Percentiles rank a stretch among this genome's conserved stretches.
Evolutionary conservation across 2,329 filamentous ascomycete species (phyloP).

Genomic region (Mycocentrospora acerina): DNA sequence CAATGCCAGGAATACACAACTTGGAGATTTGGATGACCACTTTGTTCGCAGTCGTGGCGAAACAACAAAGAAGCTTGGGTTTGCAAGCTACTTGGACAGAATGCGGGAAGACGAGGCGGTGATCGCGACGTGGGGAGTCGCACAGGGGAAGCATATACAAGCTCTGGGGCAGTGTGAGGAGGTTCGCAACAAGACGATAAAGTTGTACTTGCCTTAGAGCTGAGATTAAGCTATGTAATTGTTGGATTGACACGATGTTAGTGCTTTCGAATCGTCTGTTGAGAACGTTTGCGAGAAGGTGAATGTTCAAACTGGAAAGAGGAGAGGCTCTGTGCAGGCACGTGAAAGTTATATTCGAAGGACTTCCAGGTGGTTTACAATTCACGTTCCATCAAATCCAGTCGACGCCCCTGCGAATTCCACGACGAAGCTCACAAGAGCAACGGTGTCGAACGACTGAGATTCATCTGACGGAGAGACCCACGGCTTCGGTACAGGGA

Average conservation of each 20-base stretch:
- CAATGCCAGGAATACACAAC: constrained; percentile 52
- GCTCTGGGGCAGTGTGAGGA: constrained; percentile 49
- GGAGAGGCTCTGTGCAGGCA: too few relatives aligned
- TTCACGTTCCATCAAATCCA: not conserved
- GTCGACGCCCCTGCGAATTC: not conserved
- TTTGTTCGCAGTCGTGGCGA: constrained; percentile 59
- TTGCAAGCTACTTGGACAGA: constrained; percentile 61
- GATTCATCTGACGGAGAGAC: constrained; percentile 2
- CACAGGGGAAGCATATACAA: constrained; percentile 61
- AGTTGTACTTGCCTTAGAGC: constrained; percentile 20
- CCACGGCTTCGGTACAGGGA: not conserved
- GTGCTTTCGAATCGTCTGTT: constrained; percentile 5
- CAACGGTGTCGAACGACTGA: constrained; percentile 5
- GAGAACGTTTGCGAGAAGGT: not conserved
- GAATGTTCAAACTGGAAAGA: too few relatives aligned
- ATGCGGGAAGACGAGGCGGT: constrained; percentile 66
- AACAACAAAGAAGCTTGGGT: constrained; percentile 50
- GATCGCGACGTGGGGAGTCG: constrained; percentile 60
- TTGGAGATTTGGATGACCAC: constrained; percentile 41
- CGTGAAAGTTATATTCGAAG: too few relatives aligned
- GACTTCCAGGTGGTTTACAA: too few relatives aligned
- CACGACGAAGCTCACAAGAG: not conserved
- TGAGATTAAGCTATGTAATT: not conserved
- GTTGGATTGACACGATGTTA: constrained; percentile 4
- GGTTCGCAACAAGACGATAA: constrained; percentile 32